These are phyloP conservation scores for Raphanus sativus DNA, from an alignment of 345 rosid species.

Conservation along the genomic window DNA sequence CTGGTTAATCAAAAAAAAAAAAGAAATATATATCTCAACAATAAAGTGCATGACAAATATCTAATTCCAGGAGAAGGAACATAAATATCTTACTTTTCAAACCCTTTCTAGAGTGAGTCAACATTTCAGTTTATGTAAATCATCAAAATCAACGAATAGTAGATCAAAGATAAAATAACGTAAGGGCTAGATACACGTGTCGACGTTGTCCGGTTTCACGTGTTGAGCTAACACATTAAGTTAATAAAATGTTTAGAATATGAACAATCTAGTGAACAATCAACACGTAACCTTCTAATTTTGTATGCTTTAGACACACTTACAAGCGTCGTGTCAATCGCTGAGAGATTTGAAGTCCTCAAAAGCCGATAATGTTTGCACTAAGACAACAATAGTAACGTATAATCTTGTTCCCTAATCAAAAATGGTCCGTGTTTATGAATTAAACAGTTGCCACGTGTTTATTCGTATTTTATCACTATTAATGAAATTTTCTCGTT, in stretches of 20 bases:
- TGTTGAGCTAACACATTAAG: conserved; percentile 28
- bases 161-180: conserved; percentile 28
- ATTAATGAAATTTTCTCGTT: conserved; percentile 12
- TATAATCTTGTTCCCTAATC: conserved; percentile 27
- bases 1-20: too few species aligned
- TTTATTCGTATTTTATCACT: conserved; percentile 11
- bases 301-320: conserved; percentile 38
- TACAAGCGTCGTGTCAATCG: conserved; percentile 33
- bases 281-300: conserved; percentile 11
- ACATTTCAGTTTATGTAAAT: conserved; percentile 22
- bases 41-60: conserved; percentile 34
- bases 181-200: conserved; percentile 21
- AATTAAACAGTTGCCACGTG: conserved; percentile 26
- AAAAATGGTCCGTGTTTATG: conserved; percentile 16
- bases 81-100: conserved; percentile 33
- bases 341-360: conserved; percentile 27
- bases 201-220: conserved; percentile 19
- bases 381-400: conserved; percentile 27
- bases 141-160: conserved; percentile 38
- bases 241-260: not conserved
- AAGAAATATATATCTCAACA: not conserved
- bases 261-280: not conserved
- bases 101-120: conserved; percentile 23
- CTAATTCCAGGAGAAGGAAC: conserved; percentile 30
- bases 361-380: conserved; percentile 37